Base-by-base conservation (phyloP, 2,329 filamentous ascomycete species). In the Aspergillus ibericus region DNA sequence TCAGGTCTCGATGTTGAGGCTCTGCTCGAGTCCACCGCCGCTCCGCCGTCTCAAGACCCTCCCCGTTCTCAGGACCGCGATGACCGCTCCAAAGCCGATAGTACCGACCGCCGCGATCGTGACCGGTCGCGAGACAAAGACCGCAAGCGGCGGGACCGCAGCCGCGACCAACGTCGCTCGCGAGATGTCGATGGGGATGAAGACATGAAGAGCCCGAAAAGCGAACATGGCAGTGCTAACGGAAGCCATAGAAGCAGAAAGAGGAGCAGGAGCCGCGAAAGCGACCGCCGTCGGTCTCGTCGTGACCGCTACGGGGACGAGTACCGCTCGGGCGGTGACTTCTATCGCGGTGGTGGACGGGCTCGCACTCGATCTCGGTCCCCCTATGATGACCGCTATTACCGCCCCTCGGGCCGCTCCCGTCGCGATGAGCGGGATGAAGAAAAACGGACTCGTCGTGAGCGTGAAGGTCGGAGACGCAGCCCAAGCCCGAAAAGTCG, bases 1-100 rank as follows among this genome's bases (percentile, higher is more conserved):
- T 87, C 87, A 73, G 83, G 83, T 75, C 80, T 88, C 67, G 92
- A 96, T 73, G 91, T 97, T 69, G 93, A 97, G 82, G 91, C 92
- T 66, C 85, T 97, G 65, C 87, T 97, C 67, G 92, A 96, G 77
- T 91, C 90, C 53, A 91, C 90, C 63, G 91, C 90, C 53, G 88
- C 87, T 73, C 81, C 82, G 48, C 64, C 68, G 47, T 66, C 72
- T 44, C 69, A 72, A 48, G 65, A 73, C 16, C 59, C 71, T 38
- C 66, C 71, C 59, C 70, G 71, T 29, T 64, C 76, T 65, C 84
- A 85, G 63, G 83, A 86, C 63, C 79, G 81, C 64, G 85, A 87
- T 66, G 78, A 82, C 68, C 82, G 83, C 57, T 81, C 83, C 63
- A 86, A 81, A 64, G 77, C 79, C 63, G 84, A 85, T 56, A 78